Base-by-base conservation (phyloP, 257 asterid genomes). In the Solanum corneliomulleri region DNA sequence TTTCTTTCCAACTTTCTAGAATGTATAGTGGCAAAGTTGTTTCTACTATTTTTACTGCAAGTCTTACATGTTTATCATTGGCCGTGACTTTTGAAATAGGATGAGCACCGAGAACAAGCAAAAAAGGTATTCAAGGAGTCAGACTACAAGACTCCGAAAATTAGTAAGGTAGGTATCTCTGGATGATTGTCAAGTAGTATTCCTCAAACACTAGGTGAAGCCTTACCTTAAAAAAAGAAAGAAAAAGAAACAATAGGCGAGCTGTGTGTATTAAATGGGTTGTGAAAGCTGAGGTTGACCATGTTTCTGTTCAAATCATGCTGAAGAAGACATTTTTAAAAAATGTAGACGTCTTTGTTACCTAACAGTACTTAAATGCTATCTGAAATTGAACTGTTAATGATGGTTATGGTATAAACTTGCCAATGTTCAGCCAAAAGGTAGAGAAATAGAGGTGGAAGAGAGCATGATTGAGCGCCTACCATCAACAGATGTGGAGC, bases 401-500 rank as follows among this genome's bases (percentile, higher is more conserved):
- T 76, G 45, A 45, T 86, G 25, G 3, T 52, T 25, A 33, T 60
- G 39, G 45, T 49, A 12, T 72, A 64, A 3, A 2, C 41, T 31
- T 18, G 31, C 41, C 25, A 23, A 85, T 83, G 86, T 87, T 88
- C 92, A 90, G 94, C 88, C 86, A 76, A 89, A 39, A 89, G 94
- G 92, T 31, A 70, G 89, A 88, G 71, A 88, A 58, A 89, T 88
- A 60, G 87, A 70, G 84, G 92, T 91, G 74, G 85, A 90, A 86
- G 86, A 89, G 64, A 71, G 91, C 58, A 74, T 41, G 31, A 69
- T 75, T 27, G 91, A 89, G 83, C 91, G 91, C 39, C 90, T 29
- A 83, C 90, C 91, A 83, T 91, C 91, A 69, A 27, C 42, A 47
- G 88, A 87, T 83, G 56, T 44, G 52, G 47, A 82, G 86, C 84